Percentiles rank a stretch among this genome's conserved stretches.
Conservation (phyloP, 1,284 basidiomycete genomes). For the Termitomyces sp. region DNA sequence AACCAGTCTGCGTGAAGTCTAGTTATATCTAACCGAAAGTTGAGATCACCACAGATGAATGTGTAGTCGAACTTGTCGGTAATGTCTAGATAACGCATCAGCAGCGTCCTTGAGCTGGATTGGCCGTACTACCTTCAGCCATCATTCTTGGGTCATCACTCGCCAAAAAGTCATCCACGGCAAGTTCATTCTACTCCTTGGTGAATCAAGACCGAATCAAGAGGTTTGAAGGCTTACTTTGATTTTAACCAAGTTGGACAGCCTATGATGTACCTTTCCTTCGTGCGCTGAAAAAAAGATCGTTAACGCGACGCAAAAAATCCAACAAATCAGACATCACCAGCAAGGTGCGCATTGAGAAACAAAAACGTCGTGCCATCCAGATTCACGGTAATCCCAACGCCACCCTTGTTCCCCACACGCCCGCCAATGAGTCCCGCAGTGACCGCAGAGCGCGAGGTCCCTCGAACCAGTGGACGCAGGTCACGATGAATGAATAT, state of each 20-base stretch:
- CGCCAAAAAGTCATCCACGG: conserved; percentile 62
- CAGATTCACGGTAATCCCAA: conserved; percentile 78
- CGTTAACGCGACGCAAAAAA: neutral
- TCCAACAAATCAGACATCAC: conserved; percentile 32
- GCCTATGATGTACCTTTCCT: conserved; percentile 60
- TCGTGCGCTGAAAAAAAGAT: conserved; percentile 58
- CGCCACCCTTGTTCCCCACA: conserved; percentile 82
- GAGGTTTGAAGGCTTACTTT: conserved; percentile 41
- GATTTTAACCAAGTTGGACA: conserved; percentile 72
- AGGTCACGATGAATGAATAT: conserved; percentile 69
- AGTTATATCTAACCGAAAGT: conserved; percentile 71
- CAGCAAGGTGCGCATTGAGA: conserved; percentile 84
- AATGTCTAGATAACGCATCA: conserved; percentile 44
- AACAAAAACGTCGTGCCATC: conserved; percentile 74
- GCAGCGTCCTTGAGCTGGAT: conserved; percentile 10
- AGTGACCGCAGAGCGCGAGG: conserved; percentile 70
- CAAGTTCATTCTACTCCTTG: conserved; percentile 48
- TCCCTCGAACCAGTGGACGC: conserved; percentile 54
- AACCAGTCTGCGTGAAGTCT: conserved; percentile 74
- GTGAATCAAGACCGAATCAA: neutral
- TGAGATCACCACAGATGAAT: conserved; percentile 80
- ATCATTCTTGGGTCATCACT: conserved; percentile 57
- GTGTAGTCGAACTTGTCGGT: conserved; percentile 81
- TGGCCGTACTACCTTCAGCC: conserved; percentile 51
- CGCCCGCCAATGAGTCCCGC: conserved; percentile 84